Evolutionary conservation across 371 early-diverging fungal species (phyloP).

Genomic region (Phascolomyces articulosus): DNA sequence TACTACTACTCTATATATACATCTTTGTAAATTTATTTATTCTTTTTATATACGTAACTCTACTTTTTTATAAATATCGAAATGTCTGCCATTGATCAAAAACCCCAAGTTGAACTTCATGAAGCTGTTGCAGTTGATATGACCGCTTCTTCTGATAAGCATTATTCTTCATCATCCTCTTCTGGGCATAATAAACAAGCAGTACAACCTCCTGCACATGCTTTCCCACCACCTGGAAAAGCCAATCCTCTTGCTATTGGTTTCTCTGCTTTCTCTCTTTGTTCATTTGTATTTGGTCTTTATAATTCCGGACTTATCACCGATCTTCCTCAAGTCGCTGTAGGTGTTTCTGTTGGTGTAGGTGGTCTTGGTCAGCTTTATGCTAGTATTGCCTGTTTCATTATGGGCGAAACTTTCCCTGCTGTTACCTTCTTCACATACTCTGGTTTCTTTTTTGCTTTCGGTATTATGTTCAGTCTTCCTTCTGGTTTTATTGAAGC

Average conservation of each 20-base stretch:
- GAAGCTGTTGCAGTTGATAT: neutral
- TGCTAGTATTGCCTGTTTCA: slow-evolving; percentile 24
- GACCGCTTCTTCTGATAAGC: neutral
- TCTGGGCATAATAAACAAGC: neutral
- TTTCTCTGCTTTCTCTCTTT: slow-evolving; percentile 31
- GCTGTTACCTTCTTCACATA: slow-evolving; percentile 30
- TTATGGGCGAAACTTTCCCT: slow-evolving; percentile 28
- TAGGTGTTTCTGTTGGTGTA: slow-evolving; percentile 31
- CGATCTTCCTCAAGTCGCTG: slow-evolving; percentile 26
- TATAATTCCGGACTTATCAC: slow-evolving; percentile 29
- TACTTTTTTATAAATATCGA: neutral
- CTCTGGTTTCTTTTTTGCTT: slow-evolving; percentile 40
- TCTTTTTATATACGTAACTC: neutral
- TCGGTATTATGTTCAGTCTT: slow-evolving; percentile 33
- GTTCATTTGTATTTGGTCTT: slow-evolving; percentile 33
- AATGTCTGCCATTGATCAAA: neutral
- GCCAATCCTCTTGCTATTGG: slow-evolving; percentile 26
- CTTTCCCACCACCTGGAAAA: neutral
- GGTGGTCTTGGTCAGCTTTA: slow-evolving; percentile 32
- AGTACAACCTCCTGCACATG: neutral
- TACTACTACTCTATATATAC: no score
- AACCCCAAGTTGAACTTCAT: neutral
- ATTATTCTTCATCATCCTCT: neutral
- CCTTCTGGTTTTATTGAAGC: slow-evolving; percentile 24
- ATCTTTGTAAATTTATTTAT: neutral